Conservation (phyloP, 2,329 filamentous ascomycete species). For the Blastomyces silverae region DNA sequence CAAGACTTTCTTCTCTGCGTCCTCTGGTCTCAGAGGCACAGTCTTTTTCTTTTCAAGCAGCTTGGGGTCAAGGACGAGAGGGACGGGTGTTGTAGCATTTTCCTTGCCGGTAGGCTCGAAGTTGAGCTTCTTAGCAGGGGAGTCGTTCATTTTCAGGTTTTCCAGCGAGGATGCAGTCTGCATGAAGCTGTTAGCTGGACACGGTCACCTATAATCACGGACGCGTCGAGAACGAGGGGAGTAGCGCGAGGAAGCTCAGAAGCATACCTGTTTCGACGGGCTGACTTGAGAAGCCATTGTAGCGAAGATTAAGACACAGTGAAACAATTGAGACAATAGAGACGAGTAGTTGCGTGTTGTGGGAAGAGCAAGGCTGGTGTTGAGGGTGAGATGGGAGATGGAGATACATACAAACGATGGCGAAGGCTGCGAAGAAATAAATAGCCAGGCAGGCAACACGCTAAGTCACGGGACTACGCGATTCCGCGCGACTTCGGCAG, state of each 20-base stretch:
- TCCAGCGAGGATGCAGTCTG: conserved; percentile 84
- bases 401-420: conserved; percentile 15
- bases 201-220: conserved; percentile 20
- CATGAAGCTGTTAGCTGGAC: conserved; percentile 33
- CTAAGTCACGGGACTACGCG: conserved; percentile 24
- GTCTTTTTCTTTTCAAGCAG: conserved; percentile 44
- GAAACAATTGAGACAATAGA: conserved; percentile 23
- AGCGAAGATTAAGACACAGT: conserved; percentile 21
- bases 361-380: conserved; percentile 11
- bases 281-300: conserved; percentile 72
- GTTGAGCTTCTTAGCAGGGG: conserved; percentile 82
- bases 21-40: neutral
- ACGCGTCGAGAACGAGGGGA: conserved; percentile 30
- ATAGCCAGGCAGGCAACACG: conserved; percentile 15
- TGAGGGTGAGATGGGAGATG: conserved; percentile 13
- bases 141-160: conserved; percentile 79
- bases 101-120: conserved; percentile 72
- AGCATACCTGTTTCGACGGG: conserved; percentile 63
- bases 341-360: neutral
- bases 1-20: conserved; percentile 28
- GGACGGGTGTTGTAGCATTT: conserved; percentile 55
- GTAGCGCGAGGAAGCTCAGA: conserved; percentile 32
- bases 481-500: conserved; percentile 16
- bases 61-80: conserved; percentile 50
- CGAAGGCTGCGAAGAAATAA: conserved; percentile 20